These are phyloP conservation scores for Biancaea sappan DNA, from an alignment of 306 rosid species.

Conservation along the genomic window DNA sequence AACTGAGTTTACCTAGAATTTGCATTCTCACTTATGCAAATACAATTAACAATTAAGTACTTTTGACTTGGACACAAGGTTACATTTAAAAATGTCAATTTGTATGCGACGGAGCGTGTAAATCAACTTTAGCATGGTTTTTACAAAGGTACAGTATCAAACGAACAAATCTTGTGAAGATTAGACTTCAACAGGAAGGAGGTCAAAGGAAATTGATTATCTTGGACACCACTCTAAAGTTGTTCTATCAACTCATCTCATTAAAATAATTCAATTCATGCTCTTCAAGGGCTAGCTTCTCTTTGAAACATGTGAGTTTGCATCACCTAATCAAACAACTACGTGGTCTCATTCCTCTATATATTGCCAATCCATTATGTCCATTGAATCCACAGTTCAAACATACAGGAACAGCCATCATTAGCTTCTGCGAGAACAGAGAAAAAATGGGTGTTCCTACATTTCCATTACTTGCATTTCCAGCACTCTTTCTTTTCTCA, in stretches of 20 bases:
- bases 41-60: not conserved
- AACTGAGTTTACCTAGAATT: not conserved
- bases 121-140: conserved; percentile 10
- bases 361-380: conserved; percentile 8
- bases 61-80: not conserved
- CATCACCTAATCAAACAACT: conserved; percentile 36
- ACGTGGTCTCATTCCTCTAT: conserved; percentile 26
- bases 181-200: conserved; percentile 57
- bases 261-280: conserved; percentile 4
- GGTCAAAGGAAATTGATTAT: conserved; percentile 48
- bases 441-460: conserved; percentile 42
- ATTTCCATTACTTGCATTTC: conserved; percentile 24
- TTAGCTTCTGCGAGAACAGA: not conserved
- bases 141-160: not conserved
- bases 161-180: conserved; percentile 6
- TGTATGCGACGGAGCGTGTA: conserved; percentile 9
- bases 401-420: not conserved
- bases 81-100: not conserved
- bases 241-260: conserved; percentile 56
- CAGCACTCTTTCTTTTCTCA: conserved; percentile 32
- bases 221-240: conserved; percentile 75
- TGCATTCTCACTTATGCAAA: not conserved
- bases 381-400: conserved; percentile 21
- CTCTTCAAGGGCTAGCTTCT: conserved; percentile 31
- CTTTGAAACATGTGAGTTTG: conserved; percentile 24